Percentiles rank a stretch among this genome's conserved stretches.
Conservation (phyloP, 2,329 filamentous ascomycete species). For the Plectosphaerella plurivora region DNA sequence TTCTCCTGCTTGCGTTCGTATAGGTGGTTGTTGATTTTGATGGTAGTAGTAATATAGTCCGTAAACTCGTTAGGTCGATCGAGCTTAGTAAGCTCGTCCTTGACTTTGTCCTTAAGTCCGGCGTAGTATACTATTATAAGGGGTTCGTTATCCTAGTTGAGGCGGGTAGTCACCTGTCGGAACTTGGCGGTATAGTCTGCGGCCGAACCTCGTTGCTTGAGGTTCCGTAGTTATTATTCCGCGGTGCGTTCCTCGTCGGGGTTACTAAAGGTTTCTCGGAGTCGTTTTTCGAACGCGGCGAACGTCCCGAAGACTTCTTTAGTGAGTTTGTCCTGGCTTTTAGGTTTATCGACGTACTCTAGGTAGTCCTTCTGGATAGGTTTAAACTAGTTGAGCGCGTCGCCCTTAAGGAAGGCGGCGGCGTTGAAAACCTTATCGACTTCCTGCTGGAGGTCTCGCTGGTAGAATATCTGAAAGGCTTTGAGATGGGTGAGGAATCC, state of each 20-base stretch:
- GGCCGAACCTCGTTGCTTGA: neutral
- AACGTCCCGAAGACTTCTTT: no score
- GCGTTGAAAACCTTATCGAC: no score
- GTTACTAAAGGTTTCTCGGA: conserved; percentile 1
- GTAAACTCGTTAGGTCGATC: neutral
- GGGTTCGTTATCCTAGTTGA: neutral
- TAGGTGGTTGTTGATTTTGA: neutral
- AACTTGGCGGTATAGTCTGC: neutral
- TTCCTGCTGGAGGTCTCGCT: no score
- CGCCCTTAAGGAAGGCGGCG: no score
- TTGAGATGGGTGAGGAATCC: no score
- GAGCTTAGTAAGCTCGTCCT: neutral
- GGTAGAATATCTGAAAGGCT: no score
- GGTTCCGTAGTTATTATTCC: neutral
- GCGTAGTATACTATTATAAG: neutral
- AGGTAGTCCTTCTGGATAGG: no score
- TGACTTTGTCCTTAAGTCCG: neutral
- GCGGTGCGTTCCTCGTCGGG: neutral
- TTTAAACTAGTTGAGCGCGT: no score
- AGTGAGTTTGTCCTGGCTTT: no score
- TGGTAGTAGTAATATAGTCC: neutral
- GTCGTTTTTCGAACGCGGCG: no score
- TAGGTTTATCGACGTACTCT: no score
- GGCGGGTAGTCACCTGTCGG: neutral
- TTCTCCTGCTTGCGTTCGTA: neutral